phyloP scores from a whole-genome alignment of 352 stramenopile species.

The Pythium brachiatum region DNA sequence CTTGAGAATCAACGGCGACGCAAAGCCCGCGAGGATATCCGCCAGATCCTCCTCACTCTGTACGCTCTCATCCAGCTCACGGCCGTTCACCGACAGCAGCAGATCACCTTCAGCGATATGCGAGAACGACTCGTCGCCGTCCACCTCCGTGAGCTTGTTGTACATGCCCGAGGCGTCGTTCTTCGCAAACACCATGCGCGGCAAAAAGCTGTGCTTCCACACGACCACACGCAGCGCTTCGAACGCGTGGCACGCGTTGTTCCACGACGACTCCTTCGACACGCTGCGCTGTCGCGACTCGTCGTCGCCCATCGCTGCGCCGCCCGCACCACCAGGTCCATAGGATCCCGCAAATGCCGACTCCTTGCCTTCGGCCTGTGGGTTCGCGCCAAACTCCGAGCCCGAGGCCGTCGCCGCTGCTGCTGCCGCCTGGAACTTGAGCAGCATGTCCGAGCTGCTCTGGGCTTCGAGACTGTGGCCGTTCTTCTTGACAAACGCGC shows the following conservation, averaged over 20 bases:
- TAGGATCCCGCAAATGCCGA: conserved; percentile 20
- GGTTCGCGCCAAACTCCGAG: conserved; percentile 34
- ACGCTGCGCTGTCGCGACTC: conserved; percentile 37
- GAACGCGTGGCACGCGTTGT: conserved; percentile 76
- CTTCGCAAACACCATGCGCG: conserved; percentile 55
- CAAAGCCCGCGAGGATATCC: conserved; percentile 69
- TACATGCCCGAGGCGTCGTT: conserved; percentile 47
- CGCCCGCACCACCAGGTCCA: conserved; percentile 13
- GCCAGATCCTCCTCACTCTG: conserved; percentile 64
- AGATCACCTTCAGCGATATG: conserved; percentile 71
- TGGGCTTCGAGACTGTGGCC: conserved; percentile 30
- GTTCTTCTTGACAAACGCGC: conserved; percentile 65
- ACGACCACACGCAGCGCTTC: conserved; percentile 77
- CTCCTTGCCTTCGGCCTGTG: conserved; percentile 68
- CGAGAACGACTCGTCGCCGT: conserved; percentile 78
- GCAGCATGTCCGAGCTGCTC: conserved; percentile 29
- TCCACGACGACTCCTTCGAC: conserved; percentile 83
- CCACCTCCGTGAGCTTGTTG: conserved; percentile 64
- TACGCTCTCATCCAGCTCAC: conserved; percentile 56
- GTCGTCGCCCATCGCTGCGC: background rate
- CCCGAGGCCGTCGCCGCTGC: conserved; percentile 20
- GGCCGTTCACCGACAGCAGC: conserved; percentile 77
- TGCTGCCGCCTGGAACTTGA: conserved; percentile 31
- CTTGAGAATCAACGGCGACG: conserved; percentile 82
- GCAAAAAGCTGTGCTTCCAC: conserved; percentile 87